These are phyloP conservation scores for Acanthamoeba triangularis DNA, from an alignment of 208 protist genomes.

Conservation along the genomic window DNA sequence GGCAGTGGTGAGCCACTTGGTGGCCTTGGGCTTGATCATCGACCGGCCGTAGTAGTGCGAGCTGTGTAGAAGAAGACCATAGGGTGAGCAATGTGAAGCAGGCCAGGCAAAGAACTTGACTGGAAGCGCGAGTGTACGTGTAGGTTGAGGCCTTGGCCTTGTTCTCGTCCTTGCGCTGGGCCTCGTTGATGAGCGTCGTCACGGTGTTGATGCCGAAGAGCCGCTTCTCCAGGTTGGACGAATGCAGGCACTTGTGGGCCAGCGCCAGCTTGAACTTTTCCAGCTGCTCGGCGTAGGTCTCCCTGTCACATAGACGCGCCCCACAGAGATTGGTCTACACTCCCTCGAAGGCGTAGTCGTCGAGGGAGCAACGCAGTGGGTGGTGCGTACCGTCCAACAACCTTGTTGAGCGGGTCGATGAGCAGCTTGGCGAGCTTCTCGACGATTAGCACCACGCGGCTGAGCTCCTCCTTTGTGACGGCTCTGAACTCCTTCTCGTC, in stretches of 20 bases:
- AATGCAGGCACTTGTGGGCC: conserved; percentile 51
- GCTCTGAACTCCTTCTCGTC: conserved; percentile 50
- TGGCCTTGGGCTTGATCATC: conserved; percentile 29
- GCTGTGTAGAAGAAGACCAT: background rate
- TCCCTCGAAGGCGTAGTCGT: background rate
- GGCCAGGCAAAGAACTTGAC: no score
- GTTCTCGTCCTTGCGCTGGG: conserved; percentile 50
- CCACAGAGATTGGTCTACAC: background rate
- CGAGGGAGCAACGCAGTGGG: background rate
- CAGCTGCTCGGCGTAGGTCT: conserved; percentile 49
- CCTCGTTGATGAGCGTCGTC: conserved; percentile 58
- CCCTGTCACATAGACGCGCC: background rate
- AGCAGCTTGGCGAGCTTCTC: conserved; percentile 59
- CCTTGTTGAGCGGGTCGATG: conserved; percentile 8
- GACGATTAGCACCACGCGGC: background rate
- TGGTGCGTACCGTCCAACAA: background rate
- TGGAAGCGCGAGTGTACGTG: background rate
- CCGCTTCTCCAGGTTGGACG: conserved; percentile 49
- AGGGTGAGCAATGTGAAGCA: background rate
- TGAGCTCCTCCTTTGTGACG: conserved; percentile 56
- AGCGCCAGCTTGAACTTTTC: conserved; percentile 67
- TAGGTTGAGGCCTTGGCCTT: conserved; percentile 16
- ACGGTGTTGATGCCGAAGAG: conserved; percentile 68
- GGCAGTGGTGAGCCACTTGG: conserved; percentile 19
- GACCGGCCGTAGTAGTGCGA: background rate